Percentiles rank a stretch among this genome's conserved stretches.
Evolutionary conservation across 2,329 filamentous ascomycete genomes (phyloP).

Genomic region (Cladosporium sp.): DNA sequence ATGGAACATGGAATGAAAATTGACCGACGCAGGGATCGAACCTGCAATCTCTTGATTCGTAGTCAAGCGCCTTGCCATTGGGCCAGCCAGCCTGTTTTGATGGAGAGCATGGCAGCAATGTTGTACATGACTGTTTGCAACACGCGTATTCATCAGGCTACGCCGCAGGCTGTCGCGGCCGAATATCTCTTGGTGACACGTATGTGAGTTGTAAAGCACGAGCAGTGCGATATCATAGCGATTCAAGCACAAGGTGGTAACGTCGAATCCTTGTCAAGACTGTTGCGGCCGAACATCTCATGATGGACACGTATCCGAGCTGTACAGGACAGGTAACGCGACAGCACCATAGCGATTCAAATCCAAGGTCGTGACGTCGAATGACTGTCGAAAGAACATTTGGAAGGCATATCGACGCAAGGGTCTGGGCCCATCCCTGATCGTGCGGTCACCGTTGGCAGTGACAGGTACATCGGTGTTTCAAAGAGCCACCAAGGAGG

Average conservation of each 20-base stretch:
- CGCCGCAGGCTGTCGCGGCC: no score
- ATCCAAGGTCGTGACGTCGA: neutral
- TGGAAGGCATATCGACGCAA: neutral
- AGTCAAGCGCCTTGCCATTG: conserved; percentile 58
- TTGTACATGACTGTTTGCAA: no score
- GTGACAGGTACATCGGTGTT: neutral
- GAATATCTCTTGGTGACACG: no score
- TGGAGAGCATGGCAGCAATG: no score
- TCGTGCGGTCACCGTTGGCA: neutral
- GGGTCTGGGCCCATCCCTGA: neutral
- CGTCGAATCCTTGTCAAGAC: no score
- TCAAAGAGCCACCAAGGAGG: neutral
- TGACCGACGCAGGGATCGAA: conserved; percentile 15
- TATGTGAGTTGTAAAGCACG: no score
- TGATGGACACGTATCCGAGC: no score
- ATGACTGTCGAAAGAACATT: neutral
- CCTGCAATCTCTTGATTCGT: conserved; percentile 31
- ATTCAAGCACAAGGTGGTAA: no score
- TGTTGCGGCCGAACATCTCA: no score
- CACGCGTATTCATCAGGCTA: no score
- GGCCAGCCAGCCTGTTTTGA: conserved; percentile 36
- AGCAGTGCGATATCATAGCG: no score
- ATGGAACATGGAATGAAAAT: no score
- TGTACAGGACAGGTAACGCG: neutral
- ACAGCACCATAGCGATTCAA: neutral